Evolutionary conservation across 2,329 filamentous ascomycete species (phyloP).

Genomic region (Alternaria sp.): DNA sequence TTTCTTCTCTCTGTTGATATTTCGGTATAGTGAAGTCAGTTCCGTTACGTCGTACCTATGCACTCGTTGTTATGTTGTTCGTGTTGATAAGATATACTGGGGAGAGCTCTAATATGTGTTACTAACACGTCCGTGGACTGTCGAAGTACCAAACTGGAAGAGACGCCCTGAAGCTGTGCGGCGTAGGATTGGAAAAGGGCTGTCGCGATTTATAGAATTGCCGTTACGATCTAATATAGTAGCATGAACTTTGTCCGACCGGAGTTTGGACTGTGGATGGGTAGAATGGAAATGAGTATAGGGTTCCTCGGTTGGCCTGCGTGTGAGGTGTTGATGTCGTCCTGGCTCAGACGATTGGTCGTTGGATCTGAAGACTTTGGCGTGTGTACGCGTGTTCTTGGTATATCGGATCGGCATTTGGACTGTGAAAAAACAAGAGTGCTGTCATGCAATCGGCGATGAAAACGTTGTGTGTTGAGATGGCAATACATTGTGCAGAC

Average conservation of each 20-base stretch:
- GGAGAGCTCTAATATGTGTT: background rate
- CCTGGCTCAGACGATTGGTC: background rate
- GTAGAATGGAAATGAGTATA: background rate
- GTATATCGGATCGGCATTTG: background rate
- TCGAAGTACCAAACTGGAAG: background rate
- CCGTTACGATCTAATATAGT: slow-evolving; percentile 4
- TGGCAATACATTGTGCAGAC: background rate
- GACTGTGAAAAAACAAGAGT: background rate
- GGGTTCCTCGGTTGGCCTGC: background rate
- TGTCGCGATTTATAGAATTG: background rate
- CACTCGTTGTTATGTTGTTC: background rate
- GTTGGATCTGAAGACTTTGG: background rate
- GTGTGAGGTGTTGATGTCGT: background rate
- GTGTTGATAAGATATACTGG: background rate
- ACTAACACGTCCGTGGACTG: background rate
- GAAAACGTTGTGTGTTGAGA: background rate
- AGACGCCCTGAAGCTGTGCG: slow-evolving; percentile 11
- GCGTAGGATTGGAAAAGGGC: slow-evolving; percentile 4
- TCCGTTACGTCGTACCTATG: background rate
- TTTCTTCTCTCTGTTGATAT: background rate
- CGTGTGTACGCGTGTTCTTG: background rate
- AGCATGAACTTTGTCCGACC: background rate
- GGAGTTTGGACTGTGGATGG: background rate
- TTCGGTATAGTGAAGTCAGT: no score
- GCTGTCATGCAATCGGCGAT: background rate